These are phyloP conservation scores for Saturnispora gosingensis DNA, from an alignment of 805 yeast genomes.

Conservation along the genomic window DNA sequence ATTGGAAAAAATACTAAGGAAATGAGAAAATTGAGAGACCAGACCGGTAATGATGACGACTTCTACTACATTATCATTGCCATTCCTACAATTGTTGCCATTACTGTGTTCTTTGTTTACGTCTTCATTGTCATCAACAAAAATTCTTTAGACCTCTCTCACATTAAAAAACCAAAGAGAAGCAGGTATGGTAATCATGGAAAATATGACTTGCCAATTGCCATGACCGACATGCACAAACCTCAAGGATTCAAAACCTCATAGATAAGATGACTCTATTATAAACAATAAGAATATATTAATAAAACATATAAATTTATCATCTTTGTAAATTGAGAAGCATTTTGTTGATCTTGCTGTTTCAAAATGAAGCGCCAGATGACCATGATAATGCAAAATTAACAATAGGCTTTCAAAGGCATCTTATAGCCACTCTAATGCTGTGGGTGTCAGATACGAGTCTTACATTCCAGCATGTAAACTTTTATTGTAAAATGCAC, in stretches of 20 bases:
- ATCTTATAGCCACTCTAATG: not conserved
- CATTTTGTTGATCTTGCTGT: not conserved
- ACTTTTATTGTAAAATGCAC: not conserved
- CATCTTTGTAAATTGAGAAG: not conserved
- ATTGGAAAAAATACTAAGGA: constrained; percentile 38
- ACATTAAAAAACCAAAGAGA: constrained; percentile 31
- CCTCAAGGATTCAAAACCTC: constrained; percentile 18
- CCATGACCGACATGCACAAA: constrained; percentile 22
- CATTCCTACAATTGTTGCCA: constrained; percentile 55
- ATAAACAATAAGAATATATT: not conserved
- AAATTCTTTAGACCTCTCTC: constrained; percentile 45
- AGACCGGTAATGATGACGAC: constrained; percentile 35
- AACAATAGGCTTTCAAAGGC: constrained; percentile 5
- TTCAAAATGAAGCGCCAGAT: not conserved
- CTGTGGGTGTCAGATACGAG: constrained; percentile 12
- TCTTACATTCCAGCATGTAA: constrained; percentile 6
- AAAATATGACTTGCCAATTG: constrained; percentile 20
- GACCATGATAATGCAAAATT: constrained; percentile 5
- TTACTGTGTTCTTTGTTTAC: constrained; percentile 57
- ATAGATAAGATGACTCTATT: not conserved
- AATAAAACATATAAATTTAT: not conserved
- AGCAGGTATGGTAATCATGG: constrained; percentile 28
- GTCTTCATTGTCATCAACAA: constrained; percentile 49
- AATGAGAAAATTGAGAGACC: constrained; percentile 26
- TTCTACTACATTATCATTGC: constrained; percentile 52